Evolutionary conservation across 164 flowering plant species (phyloP).

Genomic region (Nymphaea thermarum): DNA sequence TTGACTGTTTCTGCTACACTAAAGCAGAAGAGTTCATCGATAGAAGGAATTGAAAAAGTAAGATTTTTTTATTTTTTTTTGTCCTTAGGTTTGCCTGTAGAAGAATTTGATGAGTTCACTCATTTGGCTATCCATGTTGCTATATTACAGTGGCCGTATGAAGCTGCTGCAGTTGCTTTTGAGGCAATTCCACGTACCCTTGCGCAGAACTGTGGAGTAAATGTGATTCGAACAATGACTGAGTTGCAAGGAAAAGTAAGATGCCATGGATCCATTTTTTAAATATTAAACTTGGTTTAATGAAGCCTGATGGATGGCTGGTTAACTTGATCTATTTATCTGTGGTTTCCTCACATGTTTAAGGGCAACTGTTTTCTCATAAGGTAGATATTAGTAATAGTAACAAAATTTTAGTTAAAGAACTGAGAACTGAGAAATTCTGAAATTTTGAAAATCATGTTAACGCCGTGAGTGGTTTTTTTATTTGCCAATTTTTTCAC

Average conservation of each 20-base stretch:
- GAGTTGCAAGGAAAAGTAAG: slow-evolving; percentile 91
- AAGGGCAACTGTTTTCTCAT: too few relatives aligned
- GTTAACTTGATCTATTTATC: too few relatives aligned
- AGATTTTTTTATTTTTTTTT: neutral
- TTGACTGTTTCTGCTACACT: slow-evolving; percentile 88
- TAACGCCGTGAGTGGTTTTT: neutral
- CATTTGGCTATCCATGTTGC: neutral
- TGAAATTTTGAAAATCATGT: neutral
- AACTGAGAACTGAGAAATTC: neutral
- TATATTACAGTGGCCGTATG: slow-evolving; percentile 88
- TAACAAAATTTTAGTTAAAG: too few relatives aligned
- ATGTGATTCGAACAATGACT: slow-evolving; percentile 91
- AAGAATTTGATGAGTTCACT: neutral
- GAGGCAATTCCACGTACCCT: slow-evolving; percentile 97
- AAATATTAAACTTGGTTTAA: too few relatives aligned
- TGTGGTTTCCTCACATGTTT: too few relatives aligned
- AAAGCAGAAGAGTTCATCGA: slow-evolving; percentile 87
- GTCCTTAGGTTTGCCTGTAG: neutral
- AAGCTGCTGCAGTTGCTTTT: slow-evolving; percentile 98
- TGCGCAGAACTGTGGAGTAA: slow-evolving; percentile 95
- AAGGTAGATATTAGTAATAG: too few relatives aligned
- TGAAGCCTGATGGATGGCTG: too few relatives aligned
- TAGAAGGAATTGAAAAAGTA: slow-evolving; percentile 95
- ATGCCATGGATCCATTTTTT: neutral
- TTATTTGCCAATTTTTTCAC: neutral